Percentiles rank a stretch among this genome's conserved stretches.
Conservation (phyloP, 148 eudicot genomes). For the Rhododendron simsii region DNA sequence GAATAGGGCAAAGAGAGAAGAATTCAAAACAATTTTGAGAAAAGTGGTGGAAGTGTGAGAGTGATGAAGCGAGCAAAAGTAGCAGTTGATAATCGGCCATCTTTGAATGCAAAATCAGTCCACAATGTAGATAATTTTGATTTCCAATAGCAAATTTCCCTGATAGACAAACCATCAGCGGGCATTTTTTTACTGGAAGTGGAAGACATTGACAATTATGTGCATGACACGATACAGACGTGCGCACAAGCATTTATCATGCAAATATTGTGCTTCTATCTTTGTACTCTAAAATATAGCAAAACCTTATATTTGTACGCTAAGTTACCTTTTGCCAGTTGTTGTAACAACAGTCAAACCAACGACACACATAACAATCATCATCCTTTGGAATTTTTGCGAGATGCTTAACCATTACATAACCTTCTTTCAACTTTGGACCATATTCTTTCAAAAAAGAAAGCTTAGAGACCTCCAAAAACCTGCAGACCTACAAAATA, state of each 20-base stretch:
- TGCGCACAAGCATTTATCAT: neutral
- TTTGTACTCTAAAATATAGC: neutral
- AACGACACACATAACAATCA: constrained; percentile 60
- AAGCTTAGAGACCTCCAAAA: constrained; percentile 85
- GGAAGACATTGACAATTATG: neutral
- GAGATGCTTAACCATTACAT: constrained; percentile 86
- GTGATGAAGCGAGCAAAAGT: neutral
- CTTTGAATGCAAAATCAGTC: neutral
- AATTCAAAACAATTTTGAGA: neutral
- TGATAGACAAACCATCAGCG: neutral
- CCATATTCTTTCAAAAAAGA: constrained; percentile 94
- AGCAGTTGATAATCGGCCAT: neutral
- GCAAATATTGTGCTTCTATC: neutral
- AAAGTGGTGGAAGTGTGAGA: neutral
- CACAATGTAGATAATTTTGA: neutral
- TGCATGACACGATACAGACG: neutral
- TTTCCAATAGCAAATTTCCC: neutral
- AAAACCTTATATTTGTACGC: neutral
- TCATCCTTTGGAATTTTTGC: constrained; percentile 59
- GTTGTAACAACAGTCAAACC: constrained; percentile 78
- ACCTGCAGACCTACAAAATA: constrained; percentile 72
- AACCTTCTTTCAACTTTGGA: constrained; percentile 92
- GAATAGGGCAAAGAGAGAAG: neutral
- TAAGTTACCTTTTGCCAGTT: constrained; percentile 91
- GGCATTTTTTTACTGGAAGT: neutral